phyloP scores from a whole-genome alignment of 2,329 filamentous ascomycete genomes.

The Apiospora sp. region DNA sequence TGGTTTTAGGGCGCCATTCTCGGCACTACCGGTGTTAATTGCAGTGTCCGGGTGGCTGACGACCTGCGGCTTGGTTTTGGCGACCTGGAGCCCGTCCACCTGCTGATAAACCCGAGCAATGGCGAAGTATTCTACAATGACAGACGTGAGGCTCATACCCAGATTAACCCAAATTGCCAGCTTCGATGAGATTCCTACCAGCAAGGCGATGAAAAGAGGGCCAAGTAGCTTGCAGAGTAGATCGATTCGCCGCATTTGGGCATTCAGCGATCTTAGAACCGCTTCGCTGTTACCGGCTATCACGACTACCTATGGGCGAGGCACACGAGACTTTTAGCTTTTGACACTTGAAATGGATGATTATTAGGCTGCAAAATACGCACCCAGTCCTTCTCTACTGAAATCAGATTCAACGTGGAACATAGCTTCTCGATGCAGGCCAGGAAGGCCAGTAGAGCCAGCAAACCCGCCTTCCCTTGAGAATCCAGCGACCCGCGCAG shows the following conservation, averaged over 20 bases:
- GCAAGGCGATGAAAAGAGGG: conserved; percentile 58
- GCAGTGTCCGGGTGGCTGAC: background rate
- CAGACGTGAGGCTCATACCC: conserved; percentile 55
- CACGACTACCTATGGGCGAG: conserved; percentile 50
- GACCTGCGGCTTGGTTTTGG: background rate
- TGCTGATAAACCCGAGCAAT: conserved; percentile 37
- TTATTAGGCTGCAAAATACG: background rate
- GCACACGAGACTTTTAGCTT: background rate
- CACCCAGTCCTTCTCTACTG: conserved; percentile 77
- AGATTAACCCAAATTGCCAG: conserved; percentile 57
- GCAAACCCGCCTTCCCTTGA: conserved; percentile 39
- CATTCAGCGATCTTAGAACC: conserved; percentile 50
- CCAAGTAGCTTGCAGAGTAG: conserved; percentile 64
- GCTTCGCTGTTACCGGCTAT: conserved; percentile 52
- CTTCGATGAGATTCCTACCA: conserved; percentile 54
- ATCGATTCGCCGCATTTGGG: conserved; percentile 65
- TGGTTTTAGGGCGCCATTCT: background rate
- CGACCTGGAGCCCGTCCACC: conserved; percentile 31
- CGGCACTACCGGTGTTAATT: background rate
- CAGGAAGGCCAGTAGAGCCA: conserved; percentile 54
- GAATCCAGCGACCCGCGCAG: conserved; percentile 26
- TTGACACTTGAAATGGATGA: background rate
- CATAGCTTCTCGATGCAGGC: conserved; percentile 75
- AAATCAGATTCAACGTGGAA: conserved; percentile 69
- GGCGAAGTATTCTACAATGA: conserved; percentile 34